Base-by-base conservation (phyloP, 2,329 filamentous ascomycete species). In the Graphilbum ipis-grandicollis region DNA sequence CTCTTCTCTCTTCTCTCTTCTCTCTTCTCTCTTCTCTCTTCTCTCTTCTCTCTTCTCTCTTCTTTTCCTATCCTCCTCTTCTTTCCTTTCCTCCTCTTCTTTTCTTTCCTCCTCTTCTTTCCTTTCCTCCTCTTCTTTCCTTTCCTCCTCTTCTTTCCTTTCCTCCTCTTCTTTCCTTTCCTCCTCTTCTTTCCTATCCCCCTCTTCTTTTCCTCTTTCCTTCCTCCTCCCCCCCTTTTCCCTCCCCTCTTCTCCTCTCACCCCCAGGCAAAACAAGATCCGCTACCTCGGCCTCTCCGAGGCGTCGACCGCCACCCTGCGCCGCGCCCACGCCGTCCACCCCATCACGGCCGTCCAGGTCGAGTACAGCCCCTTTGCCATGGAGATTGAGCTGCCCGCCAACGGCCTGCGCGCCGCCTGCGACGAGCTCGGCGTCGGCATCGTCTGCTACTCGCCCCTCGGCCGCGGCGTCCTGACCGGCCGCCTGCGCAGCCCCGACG, bases 241-340 rank as follows among this genome's bases (percentile, higher is more conserved):
- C 25, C n/a, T 14, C 8, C 15, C 10, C 3, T 2, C 21, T 19
- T n/a, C 8, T 19, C n/a, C 22, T 34, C 10, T 22, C 22, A n/a
- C 30, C 21, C 17, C 8, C 35, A 39, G 38, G 6, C 59, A 66
- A 44, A 68, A 68, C 38, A 71, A 73, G 49, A 65, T 75, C 48
- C 63, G 60, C 36, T 53, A 71, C 49, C 50, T 77, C 7, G 71
- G 71, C 12, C 48, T 76, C 3, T 66, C 57, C 2, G 70, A 73
- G 44, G 54, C 61, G 39, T 60, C 59, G 9, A 58, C 64, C 1
- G 50, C 51, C 3, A 64, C 66, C 0, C 54, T 75, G 31, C 62
- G 65, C 13, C 62, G 68, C 3, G 69, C 65, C 10, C 50, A 56
- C 46, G 59, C 60, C 33, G 51, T 74, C n/a, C 56, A 59, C 39